Base-by-base conservation (phyloP, 768 basidiomycete species). In the Trametopsis cervina region DNA sequence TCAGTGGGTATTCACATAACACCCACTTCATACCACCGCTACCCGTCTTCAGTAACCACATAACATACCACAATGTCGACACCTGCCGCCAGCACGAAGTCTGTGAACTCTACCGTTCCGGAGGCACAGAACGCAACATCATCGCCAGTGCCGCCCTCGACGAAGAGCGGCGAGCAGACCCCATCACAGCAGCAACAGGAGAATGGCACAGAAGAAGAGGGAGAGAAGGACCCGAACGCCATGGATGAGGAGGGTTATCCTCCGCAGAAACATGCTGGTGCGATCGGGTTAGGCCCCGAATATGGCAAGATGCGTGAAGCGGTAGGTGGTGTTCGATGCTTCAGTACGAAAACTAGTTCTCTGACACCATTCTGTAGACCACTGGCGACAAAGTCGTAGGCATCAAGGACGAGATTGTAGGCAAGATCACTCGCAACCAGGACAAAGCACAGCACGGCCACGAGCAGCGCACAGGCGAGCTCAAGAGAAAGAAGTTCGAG, bases 181-280 rank as follows among this genome's bases (percentile, higher is more conserved):
- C 9, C 7, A 7, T 15, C 7, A 15, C 29, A 33, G 29, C 29
- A 33, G 29, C 29, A 33, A 15, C 29, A 7, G 7, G 29, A 7
- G 15, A 7, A 33, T 7, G n/a, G n/a, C n/a, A n/a, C n/a, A n/a
- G n/a, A n/a, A n/a, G n/a, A n/a, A n/a, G n/a, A n/a, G n/a, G n/a
- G n/a, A n/a, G 29, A 33, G 29, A 15, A 15, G 29, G 15, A 33
- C 29, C 29, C 29, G 7, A 7, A 7, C 7, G 39, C 7, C 6
- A 7, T 40, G n/a, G 39, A 40, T 18, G 45, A 46, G 22, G 52
- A 62, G 18, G 62, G 43, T 1, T 62, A 67, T 45, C 69, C 73
- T 1, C 61, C 61, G 18, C 72, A 75, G 53, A 54, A 53, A 39
- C 74, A 76, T 44, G 69, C 72, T 0, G 74, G 74, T 10, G 63